A percentile compares a stretch with the other conserved stretches of the same genome.
phyloP scores from a whole-genome alignment of 495 filamentous ascomycete genomes.

The Letharia lupina region DNA sequence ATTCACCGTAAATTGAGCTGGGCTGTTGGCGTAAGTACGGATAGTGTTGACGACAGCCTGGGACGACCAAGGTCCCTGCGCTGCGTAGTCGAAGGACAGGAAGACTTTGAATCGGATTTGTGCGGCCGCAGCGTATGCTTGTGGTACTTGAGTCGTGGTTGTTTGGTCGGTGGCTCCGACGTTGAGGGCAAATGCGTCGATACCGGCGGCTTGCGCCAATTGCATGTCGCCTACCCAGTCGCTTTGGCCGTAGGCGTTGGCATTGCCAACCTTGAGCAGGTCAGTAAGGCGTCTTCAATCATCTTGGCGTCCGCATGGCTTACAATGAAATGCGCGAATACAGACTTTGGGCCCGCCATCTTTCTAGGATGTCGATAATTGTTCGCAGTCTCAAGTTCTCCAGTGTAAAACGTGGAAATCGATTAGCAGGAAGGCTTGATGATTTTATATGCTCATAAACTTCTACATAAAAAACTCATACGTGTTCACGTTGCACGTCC shows the following conservation, averaged over 20 bases:
- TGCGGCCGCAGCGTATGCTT: slow-evolving; percentile 49
- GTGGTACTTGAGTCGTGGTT: slow-evolving; percentile 44
- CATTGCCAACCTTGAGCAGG: slow-evolving; percentile 3
- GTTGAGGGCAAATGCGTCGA: slow-evolving; percentile 68
- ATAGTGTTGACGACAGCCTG: slow-evolving; percentile 48
- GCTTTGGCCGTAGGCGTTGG: neutral
- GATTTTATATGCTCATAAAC: neutral
- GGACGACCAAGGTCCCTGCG: slow-evolving; percentile 33
- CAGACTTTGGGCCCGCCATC: slow-evolving; percentile 2
- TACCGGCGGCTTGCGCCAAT: slow-evolving; percentile 49
- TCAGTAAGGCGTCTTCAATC: neutral
- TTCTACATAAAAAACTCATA: too few relatives aligned
- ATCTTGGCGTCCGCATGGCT: neutral
- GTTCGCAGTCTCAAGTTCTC: neutral
- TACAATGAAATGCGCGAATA: slow-evolving; percentile 3
- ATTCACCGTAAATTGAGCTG: slow-evolving; percentile 31
- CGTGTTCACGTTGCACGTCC: neutral
- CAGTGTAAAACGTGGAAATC: too few relatives aligned
- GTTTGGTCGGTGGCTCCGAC: slow-evolving; percentile 46
- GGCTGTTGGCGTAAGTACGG: slow-evolving; percentile 39
- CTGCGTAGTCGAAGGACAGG: slow-evolving; percentile 60
- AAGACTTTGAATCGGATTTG: slow-evolving; percentile 54
- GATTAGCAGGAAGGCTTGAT: neutral
- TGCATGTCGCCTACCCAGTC: slow-evolving; percentile 55
- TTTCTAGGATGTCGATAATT: neutral